phyloP scores from a whole-genome alignment of 768 basidiomycete genomes.

The Steccherinum ochraceum region DNA sequence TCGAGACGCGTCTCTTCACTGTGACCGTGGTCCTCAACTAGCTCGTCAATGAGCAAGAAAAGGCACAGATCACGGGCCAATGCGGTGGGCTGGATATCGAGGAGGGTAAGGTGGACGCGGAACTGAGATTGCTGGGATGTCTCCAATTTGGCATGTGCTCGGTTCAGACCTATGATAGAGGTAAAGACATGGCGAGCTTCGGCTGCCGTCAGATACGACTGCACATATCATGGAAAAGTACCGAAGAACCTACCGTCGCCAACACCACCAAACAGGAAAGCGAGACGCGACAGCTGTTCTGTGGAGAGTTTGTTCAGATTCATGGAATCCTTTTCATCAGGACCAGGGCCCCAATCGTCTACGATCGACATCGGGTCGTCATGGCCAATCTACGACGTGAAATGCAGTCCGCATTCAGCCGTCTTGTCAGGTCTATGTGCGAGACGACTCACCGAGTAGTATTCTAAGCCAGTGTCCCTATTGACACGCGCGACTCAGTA shows the following conservation, averaged over 20 bases:
- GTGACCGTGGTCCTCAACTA: conserved; percentile 3
- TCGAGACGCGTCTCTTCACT: conserved; percentile 1
- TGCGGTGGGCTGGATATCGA: conserved; percentile 12
- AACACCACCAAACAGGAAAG: conserved; percentile 15
- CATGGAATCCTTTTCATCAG: too few relatives aligned
- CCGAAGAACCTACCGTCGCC: conserved; percentile 12
- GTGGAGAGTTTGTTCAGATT: too few relatives aligned
- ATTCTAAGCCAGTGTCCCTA: too few relatives aligned
- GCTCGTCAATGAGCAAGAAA: conserved; percentile 10
- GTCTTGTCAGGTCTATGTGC: too few relatives aligned
- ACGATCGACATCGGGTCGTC: too few relatives aligned
- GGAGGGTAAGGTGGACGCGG: conserved; percentile 12
- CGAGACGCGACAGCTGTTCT: conserved; percentile 5
- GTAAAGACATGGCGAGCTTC: conserved; percentile 8
- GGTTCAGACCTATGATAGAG: conserved; percentile 7
- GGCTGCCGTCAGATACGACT: too few relatives aligned
- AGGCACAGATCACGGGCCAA: conserved; percentile 14
- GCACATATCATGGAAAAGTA: too few relatives aligned
- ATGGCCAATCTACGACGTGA: too few relatives aligned
- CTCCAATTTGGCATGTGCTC: conserved; percentile 2
- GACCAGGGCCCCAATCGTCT: neutral
- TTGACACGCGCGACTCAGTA: too few relatives aligned
- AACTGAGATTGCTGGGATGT: neutral
- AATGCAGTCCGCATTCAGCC: too few relatives aligned
- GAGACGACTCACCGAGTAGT: too few relatives aligned